Evolutionary conservation across 2,329 filamentous ascomycete genomes (phyloP), one percentile per base, ranked within the genome.

Genomic region (Chrysoporthe puriensis): DNA sequence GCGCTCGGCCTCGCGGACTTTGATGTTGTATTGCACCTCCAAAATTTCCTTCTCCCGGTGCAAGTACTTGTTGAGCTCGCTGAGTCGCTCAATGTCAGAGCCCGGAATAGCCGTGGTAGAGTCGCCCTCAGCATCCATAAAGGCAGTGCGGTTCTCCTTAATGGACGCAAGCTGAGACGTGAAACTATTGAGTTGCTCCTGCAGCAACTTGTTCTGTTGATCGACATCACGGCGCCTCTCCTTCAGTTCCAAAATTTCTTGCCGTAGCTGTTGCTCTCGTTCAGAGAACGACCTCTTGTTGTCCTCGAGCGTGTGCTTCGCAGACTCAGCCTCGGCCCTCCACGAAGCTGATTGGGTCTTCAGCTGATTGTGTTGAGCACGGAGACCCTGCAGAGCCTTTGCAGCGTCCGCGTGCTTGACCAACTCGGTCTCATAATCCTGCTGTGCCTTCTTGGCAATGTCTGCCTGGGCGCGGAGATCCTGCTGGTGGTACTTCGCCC

Each of bases 31-130:
- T 75, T 98, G 95, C n/a, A 97, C 93, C 73, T 99, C 95, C 9
- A 97, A 86, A 72, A 99, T 98, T 77, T 98, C 96, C 83, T 98
- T 99, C 80, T 99, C 96, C 54, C 93, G 91, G 58, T 95, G 91
- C 70, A 99, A 83, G 77, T 96, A 99, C 70, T 88, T 91, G 79
- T 97, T 96, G 66, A 99, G 88, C 74, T 98, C 95, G 70, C 96
- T 91, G 11, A 97, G 86, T 64, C 92, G 92, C 72, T 93, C 92
- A 11, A 90, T 82, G 52, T 87, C 88, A 46, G 88, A 83, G 62
- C 88, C 84, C 4, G 86, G 80, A 7, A 84, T 79, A 18, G 85
- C 79, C 1, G 84, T 78, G 14, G 82, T 82, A 67, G 84, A 81
- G 14, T 82, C 81, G 42, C 91, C 89, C 14, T 87, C 82, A 6